A percentile compares a stretch with the other conserved stretches of the same genome.
phyloP scores from a whole-genome alignment of 176 grass and related monocot genomes.

The Hordeum marinum region DNA sequence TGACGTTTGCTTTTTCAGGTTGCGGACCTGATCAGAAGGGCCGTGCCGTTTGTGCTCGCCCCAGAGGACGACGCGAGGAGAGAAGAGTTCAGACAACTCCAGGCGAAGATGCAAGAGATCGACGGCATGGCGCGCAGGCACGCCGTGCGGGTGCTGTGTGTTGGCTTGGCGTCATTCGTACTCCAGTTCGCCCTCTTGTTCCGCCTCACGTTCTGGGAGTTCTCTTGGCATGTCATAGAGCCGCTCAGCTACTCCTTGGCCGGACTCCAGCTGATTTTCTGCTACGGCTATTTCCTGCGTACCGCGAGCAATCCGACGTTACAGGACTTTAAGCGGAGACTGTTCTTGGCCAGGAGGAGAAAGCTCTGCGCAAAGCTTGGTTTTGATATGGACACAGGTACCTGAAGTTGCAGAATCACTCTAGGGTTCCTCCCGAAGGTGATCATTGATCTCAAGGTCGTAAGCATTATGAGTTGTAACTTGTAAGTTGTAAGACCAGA shows the following conservation, averaged over 20 bases:
- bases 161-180: constrained; percentile 38
- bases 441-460: not conserved
- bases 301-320: constrained; percentile 56
- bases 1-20: constrained; percentile 8
- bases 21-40: constrained; percentile 48
- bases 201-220: constrained; percentile 56
- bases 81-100: constrained; percentile 42
- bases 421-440: constrained; percentile 26
- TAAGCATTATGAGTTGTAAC: not conserved
- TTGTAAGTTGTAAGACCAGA: too few relatives aligned
- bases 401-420: constrained; percentile 48
- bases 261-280: constrained; percentile 23
- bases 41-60: constrained; percentile 36
- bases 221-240: constrained; percentile 55
- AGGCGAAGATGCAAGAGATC: constrained; percentile 55
- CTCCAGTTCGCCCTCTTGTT: constrained; percentile 39
- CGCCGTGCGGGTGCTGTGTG: constrained; percentile 42
- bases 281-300: constrained; percentile 59
- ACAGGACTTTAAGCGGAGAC: constrained; percentile 40
- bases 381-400: constrained; percentile 49
- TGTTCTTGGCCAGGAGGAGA: constrained; percentile 44
- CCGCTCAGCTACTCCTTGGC: constrained; percentile 41
- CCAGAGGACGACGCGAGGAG: constrained; percentile 31
- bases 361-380: constrained; percentile 23
- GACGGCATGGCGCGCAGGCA: constrained; percentile 48